Evolutionary conservation across 768 basidiomycete species (phyloP).

Genomic region (Cystofilobasidium capitatum): DNA sequence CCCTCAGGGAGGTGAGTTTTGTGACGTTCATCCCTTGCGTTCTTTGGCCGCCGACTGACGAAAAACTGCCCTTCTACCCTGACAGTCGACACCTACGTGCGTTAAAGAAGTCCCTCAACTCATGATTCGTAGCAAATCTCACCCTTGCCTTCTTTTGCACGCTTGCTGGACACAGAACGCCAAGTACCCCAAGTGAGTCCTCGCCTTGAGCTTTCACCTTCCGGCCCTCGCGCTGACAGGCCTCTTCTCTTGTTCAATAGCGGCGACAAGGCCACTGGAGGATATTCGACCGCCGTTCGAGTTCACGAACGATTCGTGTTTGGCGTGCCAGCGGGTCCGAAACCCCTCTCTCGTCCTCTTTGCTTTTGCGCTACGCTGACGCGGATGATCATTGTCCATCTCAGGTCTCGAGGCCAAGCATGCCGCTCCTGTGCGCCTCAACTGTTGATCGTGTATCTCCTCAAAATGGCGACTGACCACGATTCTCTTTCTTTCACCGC

Average conservation of each 20-base stretch:
- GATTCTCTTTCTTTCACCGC: no score
- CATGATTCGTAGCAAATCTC: slow-evolving; percentile 52
- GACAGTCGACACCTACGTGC: slow-evolving; percentile 49
- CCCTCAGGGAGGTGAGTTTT: background rate
- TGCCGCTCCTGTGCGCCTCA: background rate
- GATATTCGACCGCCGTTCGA: slow-evolving; percentile 48
- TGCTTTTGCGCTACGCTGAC: no score
- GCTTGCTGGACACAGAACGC: slow-evolving; percentile 49
- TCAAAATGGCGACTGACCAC: no score
- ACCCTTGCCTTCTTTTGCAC: slow-evolving; percentile 54
- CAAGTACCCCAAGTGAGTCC: slow-evolving; percentile 51
- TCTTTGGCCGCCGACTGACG: slow-evolving; percentile 39
- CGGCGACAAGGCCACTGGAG: slow-evolving; percentile 37
- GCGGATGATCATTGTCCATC: slow-evolving; percentile 51
- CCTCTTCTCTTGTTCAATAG: no score
- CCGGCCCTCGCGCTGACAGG: no score
- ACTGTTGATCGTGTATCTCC: no score
- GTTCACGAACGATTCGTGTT: slow-evolving; percentile 50
- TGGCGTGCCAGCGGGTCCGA: slow-evolving; percentile 50
- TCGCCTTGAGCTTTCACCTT: slow-evolving; percentile 38
- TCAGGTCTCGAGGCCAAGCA: background rate
- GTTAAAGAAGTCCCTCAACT: slow-evolving; percentile 49
- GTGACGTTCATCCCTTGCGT: background rate
- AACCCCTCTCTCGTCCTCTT: no score
- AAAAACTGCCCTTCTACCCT: slow-evolving; percentile 46